phyloP scores from a whole-genome alignment of 108 stramenopile species.

The Cyclotella sp. region DNA sequence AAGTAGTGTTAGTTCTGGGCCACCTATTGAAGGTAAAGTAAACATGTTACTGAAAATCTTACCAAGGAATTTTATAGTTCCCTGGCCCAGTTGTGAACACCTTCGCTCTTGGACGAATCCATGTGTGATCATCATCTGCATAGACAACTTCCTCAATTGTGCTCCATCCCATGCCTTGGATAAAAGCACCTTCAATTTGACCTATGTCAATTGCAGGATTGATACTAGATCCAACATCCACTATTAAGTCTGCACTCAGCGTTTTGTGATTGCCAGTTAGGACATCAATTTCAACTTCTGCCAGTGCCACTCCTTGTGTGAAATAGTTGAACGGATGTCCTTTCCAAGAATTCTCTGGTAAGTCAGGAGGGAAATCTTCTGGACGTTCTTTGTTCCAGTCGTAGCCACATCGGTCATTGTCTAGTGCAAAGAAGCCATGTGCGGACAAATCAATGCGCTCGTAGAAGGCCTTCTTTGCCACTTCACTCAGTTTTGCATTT shows the following conservation, averaged over 20 bases:
- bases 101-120: conserved; percentile 85
- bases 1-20: background rate
- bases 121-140: conserved; percentile 92
- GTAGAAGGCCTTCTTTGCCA: conserved; percentile 86
- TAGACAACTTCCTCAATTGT: conserved; percentile 94
- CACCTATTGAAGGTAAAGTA: background rate
- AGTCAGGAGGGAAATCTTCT: conserved; percentile 68
- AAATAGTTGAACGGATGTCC: conserved; percentile 94
- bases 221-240: conserved; percentile 92
- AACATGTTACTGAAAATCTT: background rate
- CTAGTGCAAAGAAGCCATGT: conserved; percentile 92
- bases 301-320: conserved; percentile 90
- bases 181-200: conserved; percentile 96
- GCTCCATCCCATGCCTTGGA: conserved; percentile 96
- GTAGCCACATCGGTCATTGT: conserved; percentile 81
- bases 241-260: conserved; percentile 81
- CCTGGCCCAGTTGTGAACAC: conserved; percentile 93
- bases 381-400: conserved; percentile 78
- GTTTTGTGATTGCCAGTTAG: conserved; percentile 90
- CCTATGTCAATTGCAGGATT: conserved; percentile 97
- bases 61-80: conserved; percentile 95
- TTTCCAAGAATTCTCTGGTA: conserved; percentile 88
- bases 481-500: conserved; percentile 62
- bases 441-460: conserved; percentile 90
- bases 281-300: conserved; percentile 93